These are phyloP conservation scores for Singerocomus inundabilis DNA, from an alignment of 1,284 basidiomycete species.

Conservation along the genomic window DNA sequence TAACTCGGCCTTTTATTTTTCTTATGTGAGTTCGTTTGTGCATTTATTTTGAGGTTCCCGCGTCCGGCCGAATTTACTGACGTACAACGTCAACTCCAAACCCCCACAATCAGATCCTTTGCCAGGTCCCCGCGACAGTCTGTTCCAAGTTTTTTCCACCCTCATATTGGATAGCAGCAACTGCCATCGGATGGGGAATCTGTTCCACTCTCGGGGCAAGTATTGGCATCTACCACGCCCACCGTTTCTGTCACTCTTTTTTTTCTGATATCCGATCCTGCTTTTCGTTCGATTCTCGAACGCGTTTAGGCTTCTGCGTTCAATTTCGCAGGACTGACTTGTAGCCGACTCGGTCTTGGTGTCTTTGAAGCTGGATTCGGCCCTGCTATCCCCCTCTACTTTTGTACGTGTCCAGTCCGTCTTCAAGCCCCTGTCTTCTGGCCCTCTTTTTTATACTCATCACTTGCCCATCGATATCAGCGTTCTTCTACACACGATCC, in stretches of 20 bases:
- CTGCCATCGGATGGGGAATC: conserved; percentile 69
- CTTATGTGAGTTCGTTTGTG: conserved; percentile 52
- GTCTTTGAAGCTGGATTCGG: conserved; percentile 75
- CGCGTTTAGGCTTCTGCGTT: conserved; percentile 59
- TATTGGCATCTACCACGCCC: not conserved
- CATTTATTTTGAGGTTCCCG: not conserved
- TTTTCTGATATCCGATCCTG: not conserved
- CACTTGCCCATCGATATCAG: conserved; percentile 34
- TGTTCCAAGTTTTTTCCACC: conserved; percentile 67
- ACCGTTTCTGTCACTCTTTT: not conserved
- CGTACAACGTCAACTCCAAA: not conserved
- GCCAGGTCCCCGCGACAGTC: conserved; percentile 66
- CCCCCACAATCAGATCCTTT: conserved; percentile 51
- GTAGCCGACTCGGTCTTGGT: conserved; percentile 59
- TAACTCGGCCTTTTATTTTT: conserved; percentile 71
- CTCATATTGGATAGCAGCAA: conserved; percentile 59
- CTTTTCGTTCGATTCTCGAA: too few relatives aligned
- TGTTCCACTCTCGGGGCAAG: conserved; percentile 67
- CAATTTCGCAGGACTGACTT: conserved; percentile 56
- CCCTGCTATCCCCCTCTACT: conserved; percentile 71
- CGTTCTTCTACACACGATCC: conserved; percentile 69
- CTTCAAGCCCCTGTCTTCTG: not conserved
- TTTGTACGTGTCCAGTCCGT: conserved; percentile 47
- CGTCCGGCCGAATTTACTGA: not conserved
- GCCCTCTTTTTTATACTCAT: not conserved